Percentiles rank a stretch among this genome's conserved stretches.
Conservation (phyloP, 2,329 filamentous ascomycete genomes). For the Alternaria burnsii region DNA sequence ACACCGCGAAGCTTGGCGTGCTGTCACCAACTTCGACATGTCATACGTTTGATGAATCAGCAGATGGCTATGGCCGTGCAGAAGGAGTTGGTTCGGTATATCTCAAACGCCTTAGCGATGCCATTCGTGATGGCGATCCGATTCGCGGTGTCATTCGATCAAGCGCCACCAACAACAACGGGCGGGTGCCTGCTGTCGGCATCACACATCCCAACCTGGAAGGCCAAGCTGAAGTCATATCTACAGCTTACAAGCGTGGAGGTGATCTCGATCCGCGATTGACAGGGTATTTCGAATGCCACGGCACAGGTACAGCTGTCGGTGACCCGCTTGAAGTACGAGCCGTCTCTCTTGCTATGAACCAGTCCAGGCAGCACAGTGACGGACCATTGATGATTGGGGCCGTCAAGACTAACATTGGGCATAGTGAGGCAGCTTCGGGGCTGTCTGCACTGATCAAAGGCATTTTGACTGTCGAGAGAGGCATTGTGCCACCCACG, state of each 20-base stretch:
- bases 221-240: conserved; percentile 31
- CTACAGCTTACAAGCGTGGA: conserved; percentile 4
- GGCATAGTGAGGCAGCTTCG: background rate
- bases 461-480: no score
- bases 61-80: conserved; percentile 35
- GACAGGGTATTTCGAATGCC: conserved; percentile 5
- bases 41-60: conserved; percentile 24
- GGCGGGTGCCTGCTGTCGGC: conserved; percentile 21
- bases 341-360: no score
- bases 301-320: conserved; percentile 38
- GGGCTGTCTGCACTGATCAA: no score
- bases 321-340: conserved; percentile 37
- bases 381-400: no score
- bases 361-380: no score
- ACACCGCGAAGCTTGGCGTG: no score
- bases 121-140: conserved; percentile 1
- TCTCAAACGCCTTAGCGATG: conserved; percentile 54
- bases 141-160: conserved; percentile 14
- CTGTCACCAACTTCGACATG: no score
- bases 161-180: conserved; percentile 9
- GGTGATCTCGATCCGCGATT: background rate
- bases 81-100: conserved; percentile 30
- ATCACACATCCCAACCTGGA: conserved; percentile 29
- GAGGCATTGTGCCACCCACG: no score
- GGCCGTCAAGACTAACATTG: no score